These are phyloP conservation scores for Fraxinus xanthoxyloides DNA, from an alignment of 305 asterid species.

Conservation along the genomic window DNA sequence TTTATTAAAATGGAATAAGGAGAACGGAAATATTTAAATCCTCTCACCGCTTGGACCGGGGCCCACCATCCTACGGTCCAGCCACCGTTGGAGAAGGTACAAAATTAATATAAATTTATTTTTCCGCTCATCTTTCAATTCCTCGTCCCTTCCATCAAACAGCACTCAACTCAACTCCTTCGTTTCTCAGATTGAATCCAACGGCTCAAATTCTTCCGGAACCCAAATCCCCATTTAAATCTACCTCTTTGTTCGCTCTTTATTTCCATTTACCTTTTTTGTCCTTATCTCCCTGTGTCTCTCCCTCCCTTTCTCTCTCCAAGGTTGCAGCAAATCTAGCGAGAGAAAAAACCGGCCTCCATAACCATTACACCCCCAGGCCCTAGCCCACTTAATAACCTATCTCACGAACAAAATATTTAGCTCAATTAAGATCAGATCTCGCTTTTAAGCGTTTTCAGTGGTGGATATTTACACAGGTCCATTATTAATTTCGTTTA, in stretches of 20 bases:
- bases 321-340: conserved; percentile 53
- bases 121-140: not conserved
- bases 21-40: no score
- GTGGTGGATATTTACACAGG: conserved; percentile 9
- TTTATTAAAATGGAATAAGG: no score
- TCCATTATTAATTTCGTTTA: conserved; percentile 14
- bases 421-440: conserved; percentile 7
- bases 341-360: conserved; percentile 20
- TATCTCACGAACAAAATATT: not conserved
- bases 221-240: conserved; percentile 38
- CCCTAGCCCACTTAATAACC: not conserved
- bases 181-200: conserved; percentile 20
- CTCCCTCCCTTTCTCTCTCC: conserved; percentile 6
- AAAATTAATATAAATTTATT: not conserved
- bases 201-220: conserved; percentile 56
- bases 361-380: not conserved
- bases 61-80: not conserved
- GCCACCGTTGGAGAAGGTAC: not conserved
- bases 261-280: not conserved
- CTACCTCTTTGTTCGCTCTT: conserved; percentile 27
- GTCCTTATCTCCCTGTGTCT: not conserved
- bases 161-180: conserved; percentile 5
- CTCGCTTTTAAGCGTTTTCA: not conserved
- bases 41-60: no score
- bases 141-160: not conserved